Percentiles rank a stretch among this genome's conserved stretches.
Conservation (phyloP, 345 rosid genomes). For the Leavenworthia alabamica region DNA sequence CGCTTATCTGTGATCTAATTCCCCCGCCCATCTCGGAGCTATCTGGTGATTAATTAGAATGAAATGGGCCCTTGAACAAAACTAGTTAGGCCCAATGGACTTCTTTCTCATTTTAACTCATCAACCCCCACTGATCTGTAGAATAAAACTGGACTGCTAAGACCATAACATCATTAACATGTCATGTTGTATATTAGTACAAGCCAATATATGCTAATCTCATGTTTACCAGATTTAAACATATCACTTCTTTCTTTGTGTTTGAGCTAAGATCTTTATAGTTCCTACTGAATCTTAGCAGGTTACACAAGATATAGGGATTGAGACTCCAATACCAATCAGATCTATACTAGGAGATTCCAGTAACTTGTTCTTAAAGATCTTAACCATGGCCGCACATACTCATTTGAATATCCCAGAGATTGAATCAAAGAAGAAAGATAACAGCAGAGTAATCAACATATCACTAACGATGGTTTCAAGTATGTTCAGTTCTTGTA, state of each 20-base stretch:
- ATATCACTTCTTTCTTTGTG: no score
- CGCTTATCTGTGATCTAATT: neutral
- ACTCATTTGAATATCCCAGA: conserved; percentile 82
- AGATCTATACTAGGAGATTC: conserved; percentile 65
- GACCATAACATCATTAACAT: no score
- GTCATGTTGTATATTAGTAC: no score
- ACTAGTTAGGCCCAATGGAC: neutral
- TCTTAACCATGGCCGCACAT: conserved; percentile 62
- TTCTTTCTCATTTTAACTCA: neutral
- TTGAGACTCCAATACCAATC: conserved; percentile 72
- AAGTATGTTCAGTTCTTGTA: conserved; percentile 37
- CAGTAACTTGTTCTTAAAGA: conserved; percentile 47
- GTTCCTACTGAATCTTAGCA: conserved; percentile 18
- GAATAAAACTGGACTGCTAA: no score
- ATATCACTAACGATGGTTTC: conserved; percentile 74
- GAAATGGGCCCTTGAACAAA: neutral
- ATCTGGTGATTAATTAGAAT: neutral
- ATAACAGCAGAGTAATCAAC: conserved; percentile 54
- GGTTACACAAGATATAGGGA: conserved; percentile 85
- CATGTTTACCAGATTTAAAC: no score
- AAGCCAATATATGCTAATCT: no score
- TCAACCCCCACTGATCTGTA: no score
- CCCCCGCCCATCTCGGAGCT: neutral
- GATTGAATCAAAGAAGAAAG: conserved; percentile 55
- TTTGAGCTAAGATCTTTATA: no score